Base-by-base conservation (phyloP, 2,329 filamentous ascomycete species). In the Diplodia scrobiculata region DNA sequence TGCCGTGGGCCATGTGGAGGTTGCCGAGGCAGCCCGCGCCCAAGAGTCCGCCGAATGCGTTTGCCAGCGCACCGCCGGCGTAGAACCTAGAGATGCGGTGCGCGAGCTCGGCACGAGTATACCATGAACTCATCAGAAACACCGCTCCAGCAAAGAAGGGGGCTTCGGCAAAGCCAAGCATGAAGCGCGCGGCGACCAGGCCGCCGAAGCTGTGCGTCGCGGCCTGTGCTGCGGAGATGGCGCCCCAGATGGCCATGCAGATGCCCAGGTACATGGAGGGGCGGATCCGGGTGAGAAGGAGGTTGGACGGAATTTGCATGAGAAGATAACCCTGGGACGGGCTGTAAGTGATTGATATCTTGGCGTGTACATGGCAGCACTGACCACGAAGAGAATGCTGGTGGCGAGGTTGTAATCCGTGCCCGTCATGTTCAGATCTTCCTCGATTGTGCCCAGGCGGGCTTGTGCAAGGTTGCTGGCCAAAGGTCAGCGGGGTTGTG, bases 401-500 rank as follows among this genome's bases (percentile, higher is more conserved):
- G 89, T 71, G 0, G 85, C 84, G 0, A 83, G 85, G 0, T 88
- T 77, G 67, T 88, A 89, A 69, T 87, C 79, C 55, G 87, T 84
- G 0, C 84, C 85, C n/a, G 34, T 66, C 66, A 72, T 66, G 6
- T 66, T 32, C n/a, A 68, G 41, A 14, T 68, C 64, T 25, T 51
- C 63, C n/a, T 48, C 68, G 14, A 71, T 63, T 17, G 70, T 69
- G 32, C 72, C 71, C 14, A 77, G 77, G 69, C 83, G 83, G 1
- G 83, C 91, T 78, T 81, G 92, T 47, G 89, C 89, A 68, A 91
- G 89, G 71, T 92, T 92, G 52, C 90, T 91, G 27, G 86, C 6
- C 5, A 19, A 5, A 5, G 5, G 38, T 66, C 13, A 66, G 48
- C 25, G 21, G 4, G 13, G 10, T 32, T 4, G 3, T 25, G 19